Evolutionary conservation across 2,329 filamentous ascomycete genomes (phyloP), one percentile per base, ranked within the genome.

Genomic region (Exophiala oligosperma): DNA sequence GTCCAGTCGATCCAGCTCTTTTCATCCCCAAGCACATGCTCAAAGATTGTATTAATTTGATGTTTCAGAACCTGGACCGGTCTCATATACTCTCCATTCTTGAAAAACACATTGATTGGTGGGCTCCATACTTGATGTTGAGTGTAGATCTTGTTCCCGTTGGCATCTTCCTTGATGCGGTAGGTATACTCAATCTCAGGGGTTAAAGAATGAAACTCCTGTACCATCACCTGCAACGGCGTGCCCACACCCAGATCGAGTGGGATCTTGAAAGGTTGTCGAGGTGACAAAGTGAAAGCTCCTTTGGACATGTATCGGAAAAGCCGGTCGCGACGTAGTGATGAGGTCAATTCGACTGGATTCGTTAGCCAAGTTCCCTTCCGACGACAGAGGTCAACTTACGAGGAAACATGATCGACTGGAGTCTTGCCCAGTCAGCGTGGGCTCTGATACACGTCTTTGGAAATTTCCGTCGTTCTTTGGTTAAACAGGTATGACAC

Each of bases 381-480:
- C 23, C n/a, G 12, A 3, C 14, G 12, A 3, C 14, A 17, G 4
- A 21, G 4, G 29, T 37, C 17, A n/a, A 29, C 53, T 44, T 54
- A 63, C 61, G 49, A 8, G 61, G 61, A 29, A 63, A 63, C 9
- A 59, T 26, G 17, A 52, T 57, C 6, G 24, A 38, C 14, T 44
- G 44, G 24, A 53, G 50, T 14, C n/a, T 41, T 9, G 47, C 49
- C 61, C 61, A 63, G 46, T 60, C 55, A 17, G 50, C 54, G 14
- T 44, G 52, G 12, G 41, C 47, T 14, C 55, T 55, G 26, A 63
- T 63, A 35, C 61, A 63, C 12, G 56, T 29, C 41, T 57, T 58
- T 6, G 61, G 61, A 32, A 58, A 57, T 38, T 63, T 63, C n/a
- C 61, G 58, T 28, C 61, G 61, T 14, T 63, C 61, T 37, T 60